Evolutionary conservation across 31 red algal genomes (phyloP).

Genomic region (Asparagopsis taxiformis): DNA sequence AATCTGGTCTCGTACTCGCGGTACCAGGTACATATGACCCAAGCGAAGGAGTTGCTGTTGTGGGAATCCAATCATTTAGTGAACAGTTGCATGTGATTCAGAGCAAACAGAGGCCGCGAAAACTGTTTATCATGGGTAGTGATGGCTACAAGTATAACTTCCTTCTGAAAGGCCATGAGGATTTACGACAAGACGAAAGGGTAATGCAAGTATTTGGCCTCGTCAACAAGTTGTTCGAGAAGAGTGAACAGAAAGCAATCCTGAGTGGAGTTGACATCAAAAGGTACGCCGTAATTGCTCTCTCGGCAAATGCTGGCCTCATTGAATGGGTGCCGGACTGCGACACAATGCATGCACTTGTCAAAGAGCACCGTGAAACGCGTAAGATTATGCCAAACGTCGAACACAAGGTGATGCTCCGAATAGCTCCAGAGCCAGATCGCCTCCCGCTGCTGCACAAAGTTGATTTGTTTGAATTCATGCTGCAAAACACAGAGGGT

Average conservation of each 20-base stretch:
- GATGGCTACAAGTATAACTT: slow-evolving; percentile 94
- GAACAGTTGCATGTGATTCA: slow-evolving; percentile 77
- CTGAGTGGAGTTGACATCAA: slow-evolving; percentile 70
- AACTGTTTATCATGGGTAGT: slow-evolving; percentile 82
- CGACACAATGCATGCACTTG: slow-evolving; percentile 91
- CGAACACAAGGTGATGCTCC: slow-evolving; percentile 89
- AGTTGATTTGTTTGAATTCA: slow-evolving; percentile 96
- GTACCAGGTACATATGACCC: slow-evolving; percentile 93
- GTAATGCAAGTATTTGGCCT: slow-evolving; percentile 97
- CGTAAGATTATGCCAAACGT: slow-evolving; percentile 91
- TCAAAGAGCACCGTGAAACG: slow-evolving; percentile 91
- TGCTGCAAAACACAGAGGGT: slow-evolving; percentile 86
- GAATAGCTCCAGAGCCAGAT: slow-evolving; percentile 89
- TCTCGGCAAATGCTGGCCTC: slow-evolving; percentile 82
- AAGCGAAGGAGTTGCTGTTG: slow-evolving; percentile 18
- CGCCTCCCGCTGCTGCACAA: slow-evolving; percentile 87
- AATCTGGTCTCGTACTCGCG: slow-evolving; percentile 64
- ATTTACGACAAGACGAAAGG: slow-evolving; percentile 96
- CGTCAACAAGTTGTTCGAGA: slow-evolving; percentile 89
- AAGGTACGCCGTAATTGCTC: slow-evolving; percentile 84
- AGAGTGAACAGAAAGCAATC: slow-evolving; percentile 37
- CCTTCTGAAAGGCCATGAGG: slow-evolving; percentile 98
- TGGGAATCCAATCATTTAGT: slow-evolving; percentile 79
- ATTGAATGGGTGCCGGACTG: slow-evolving; percentile 97
- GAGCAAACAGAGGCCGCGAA: slow-evolving; percentile 93